Percentiles rank a stretch among this genome's conserved stretches.
Conservation (phyloP, 768 basidiomycete genomes). For the Lentinula boryana region DNA sequence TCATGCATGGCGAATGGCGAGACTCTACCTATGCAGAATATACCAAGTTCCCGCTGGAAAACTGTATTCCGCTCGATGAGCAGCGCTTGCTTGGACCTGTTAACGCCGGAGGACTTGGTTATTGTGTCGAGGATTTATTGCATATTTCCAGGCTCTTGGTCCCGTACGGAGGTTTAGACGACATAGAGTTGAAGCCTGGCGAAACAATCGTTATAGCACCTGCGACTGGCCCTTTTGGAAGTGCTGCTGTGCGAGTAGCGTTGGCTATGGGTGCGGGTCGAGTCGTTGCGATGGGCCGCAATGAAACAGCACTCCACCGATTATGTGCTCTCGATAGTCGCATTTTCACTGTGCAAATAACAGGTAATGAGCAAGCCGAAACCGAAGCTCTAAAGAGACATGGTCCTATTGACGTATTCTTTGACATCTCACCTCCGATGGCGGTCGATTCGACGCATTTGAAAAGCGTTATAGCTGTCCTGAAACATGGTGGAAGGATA, state of each 20-base stretch:
- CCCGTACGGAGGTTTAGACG: background rate
- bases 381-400: background rate
- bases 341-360: background rate
- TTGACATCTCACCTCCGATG: background rate
- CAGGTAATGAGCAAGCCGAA: background rate
- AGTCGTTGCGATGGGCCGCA: conserved; percentile 7
- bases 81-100: background rate
- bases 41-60: background rate
- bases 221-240: conserved; percentile 8
- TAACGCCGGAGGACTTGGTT: background rate
- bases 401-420: background rate
- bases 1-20: conserved; percentile 1
- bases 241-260: conserved; percentile 4
- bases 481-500: background rate
- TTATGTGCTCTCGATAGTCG: background rate
- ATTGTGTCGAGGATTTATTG: background rate
- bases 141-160: background rate
- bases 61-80: background rate
- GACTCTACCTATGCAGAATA: background rate
- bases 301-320: background rate
- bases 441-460: background rate
- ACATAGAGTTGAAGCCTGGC: background rate
- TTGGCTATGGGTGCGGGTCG: conserved; percentile 10
- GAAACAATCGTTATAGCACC: conserved; percentile 5
- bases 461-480: background rate